These are phyloP conservation scores for Kwoniella shivajii DNA, from an alignment of 1,284 basidiomycete genomes.

Conservation along the genomic window DNA sequence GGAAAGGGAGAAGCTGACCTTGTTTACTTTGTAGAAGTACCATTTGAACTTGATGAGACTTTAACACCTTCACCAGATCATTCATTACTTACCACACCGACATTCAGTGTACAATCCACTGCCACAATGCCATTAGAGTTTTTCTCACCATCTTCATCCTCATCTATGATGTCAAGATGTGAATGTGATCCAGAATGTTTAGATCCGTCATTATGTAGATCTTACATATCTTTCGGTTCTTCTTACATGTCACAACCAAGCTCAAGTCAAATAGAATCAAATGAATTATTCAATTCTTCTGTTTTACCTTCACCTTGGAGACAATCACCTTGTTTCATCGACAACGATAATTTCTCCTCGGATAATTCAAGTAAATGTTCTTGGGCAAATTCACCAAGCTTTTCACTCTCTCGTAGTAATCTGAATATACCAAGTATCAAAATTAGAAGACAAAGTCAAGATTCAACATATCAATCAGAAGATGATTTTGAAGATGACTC, in stretches of 20 bases:
- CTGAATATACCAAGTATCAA: not conserved
- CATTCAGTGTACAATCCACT: not conserved
- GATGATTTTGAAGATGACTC: not conserved
- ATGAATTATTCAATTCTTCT: not conserved
- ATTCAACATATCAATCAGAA: not conserved
- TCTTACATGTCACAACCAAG: not conserved
- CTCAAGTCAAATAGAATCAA: not conserved
- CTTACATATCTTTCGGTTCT: slow-evolving; percentile 3
- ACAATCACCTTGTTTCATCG: too few species aligned
- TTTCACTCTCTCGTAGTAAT: not conserved
- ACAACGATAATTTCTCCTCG: too few species aligned
- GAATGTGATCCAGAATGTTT: slow-evolving; percentile 6
- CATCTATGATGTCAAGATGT: too few species aligned
- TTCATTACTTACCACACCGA: slow-evolving; percentile 7
- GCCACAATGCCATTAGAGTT: not conserved
- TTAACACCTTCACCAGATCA: slow-evolving; percentile 1
- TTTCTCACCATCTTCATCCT: not conserved
- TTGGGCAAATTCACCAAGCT: not conserved
- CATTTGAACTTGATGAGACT: slow-evolving; percentile 4
- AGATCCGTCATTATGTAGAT: slow-evolving; percentile 5
- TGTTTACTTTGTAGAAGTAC: not conserved
- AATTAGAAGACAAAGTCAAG: not conserved
- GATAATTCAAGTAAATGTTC: not conserved
- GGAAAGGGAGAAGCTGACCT: not conserved
- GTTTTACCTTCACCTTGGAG: not conserved